A percentile compares a stretch with the other conserved stretches of the same genome.
phyloP scores from a whole-genome alignment of 139 green algal genomes.

The Microglena sp. region DNA sequence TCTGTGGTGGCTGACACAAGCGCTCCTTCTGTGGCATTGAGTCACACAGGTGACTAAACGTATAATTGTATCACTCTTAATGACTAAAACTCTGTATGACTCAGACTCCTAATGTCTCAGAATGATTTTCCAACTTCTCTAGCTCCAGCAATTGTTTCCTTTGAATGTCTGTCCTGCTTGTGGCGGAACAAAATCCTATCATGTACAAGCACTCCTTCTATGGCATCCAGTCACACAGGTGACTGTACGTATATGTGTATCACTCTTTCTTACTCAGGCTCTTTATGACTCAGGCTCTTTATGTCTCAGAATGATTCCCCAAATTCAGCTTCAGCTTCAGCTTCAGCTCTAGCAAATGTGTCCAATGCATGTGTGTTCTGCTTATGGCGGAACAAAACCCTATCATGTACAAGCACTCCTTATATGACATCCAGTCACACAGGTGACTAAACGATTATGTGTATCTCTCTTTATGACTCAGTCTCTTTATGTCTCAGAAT shows the following conservation, averaged over 20 bases:
- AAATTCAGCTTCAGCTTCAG: too few species aligned
- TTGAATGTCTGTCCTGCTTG: slow-evolving; percentile 84
- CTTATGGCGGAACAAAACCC: slow-evolving; percentile 64
- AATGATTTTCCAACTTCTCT: too few species aligned
- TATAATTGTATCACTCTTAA: background rate
- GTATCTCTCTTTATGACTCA: background rate
- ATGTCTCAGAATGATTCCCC: too few species aligned
- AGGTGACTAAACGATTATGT: slow-evolving; percentile 2
- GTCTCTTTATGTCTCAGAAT: too few species aligned
- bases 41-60: slow-evolving; percentile 28
- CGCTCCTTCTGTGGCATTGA: slow-evolving; percentile 83
- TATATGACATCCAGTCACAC: slow-evolving; percentile 77
- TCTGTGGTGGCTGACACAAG: slow-evolving; percentile 71
- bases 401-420: slow-evolving; percentile 77
- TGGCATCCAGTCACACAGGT: slow-evolving; percentile 62
- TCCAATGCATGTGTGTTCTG: too few species aligned
- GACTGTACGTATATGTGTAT: background rate
- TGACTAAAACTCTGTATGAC: background rate
- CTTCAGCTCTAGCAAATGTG: too few species aligned
- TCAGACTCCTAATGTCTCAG: too few species aligned
- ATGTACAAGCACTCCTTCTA: slow-evolving; percentile 81
- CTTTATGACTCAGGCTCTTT: too few species aligned
- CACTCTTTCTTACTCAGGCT: background rate
- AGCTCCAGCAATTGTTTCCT: too few species aligned
- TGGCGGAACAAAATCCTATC: slow-evolving; percentile 68